A percentile compares a stretch with the other conserved stretches of the same genome.
phyloP scores from a whole-genome alignment of 805 yeast genomes.

The Cyberlindnera subsufficiens region DNA sequence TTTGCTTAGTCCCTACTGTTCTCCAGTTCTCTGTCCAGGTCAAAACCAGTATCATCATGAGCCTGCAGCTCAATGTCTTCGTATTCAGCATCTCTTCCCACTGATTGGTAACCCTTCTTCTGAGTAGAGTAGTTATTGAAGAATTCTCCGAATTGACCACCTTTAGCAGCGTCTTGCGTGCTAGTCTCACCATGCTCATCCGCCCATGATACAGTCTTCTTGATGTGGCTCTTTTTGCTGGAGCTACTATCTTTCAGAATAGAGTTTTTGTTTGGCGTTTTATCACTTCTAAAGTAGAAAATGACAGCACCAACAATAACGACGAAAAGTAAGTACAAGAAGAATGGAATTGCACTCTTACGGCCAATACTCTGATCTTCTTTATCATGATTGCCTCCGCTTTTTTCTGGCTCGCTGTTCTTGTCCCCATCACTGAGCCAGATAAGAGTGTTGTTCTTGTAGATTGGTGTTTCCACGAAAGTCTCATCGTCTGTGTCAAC shows the following conservation, averaged over 20 bases:
- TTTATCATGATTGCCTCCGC: slow-evolving; percentile 1
- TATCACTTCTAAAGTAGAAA: slow-evolving; percentile 15
- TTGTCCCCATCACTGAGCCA: slow-evolving; percentile 7
- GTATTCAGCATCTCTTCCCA: slow-evolving; percentile 2
- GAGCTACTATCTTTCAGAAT: slow-evolving; percentile 13
- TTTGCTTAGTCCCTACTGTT: not conserved
- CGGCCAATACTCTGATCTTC: slow-evolving; percentile 3
- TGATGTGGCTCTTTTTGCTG: slow-evolving; percentile 8
- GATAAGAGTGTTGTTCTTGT: slow-evolving; percentile 4
- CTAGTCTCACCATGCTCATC: slow-evolving; percentile 25
- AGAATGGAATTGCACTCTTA: slow-evolving; percentile 20
- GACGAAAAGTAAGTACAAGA: slow-evolving; percentile 17
- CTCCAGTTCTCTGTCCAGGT: slow-evolving; percentile 17
- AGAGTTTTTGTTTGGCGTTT: slow-evolving; percentile 13
- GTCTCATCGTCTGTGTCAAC: slow-evolving; percentile 11
- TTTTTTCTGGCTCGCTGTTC: not conserved
- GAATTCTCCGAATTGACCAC: slow-evolving; percentile 14
- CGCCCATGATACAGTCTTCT: slow-evolving; percentile 34
- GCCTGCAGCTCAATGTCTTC: slow-evolving; percentile 19
- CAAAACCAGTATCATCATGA: slow-evolving; percentile 15
- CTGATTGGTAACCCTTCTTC: slow-evolving; percentile 12
- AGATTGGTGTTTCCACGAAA: slow-evolving; percentile 22
- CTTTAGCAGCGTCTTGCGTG: slow-evolving; percentile 2
- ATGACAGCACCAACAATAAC: slow-evolving; percentile 15
- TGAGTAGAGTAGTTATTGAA: slow-evolving; percentile 13